phyloP scores from a whole-genome alignment of 108 stramenopile genomes.

The Nitzschia sp. region DNA sequence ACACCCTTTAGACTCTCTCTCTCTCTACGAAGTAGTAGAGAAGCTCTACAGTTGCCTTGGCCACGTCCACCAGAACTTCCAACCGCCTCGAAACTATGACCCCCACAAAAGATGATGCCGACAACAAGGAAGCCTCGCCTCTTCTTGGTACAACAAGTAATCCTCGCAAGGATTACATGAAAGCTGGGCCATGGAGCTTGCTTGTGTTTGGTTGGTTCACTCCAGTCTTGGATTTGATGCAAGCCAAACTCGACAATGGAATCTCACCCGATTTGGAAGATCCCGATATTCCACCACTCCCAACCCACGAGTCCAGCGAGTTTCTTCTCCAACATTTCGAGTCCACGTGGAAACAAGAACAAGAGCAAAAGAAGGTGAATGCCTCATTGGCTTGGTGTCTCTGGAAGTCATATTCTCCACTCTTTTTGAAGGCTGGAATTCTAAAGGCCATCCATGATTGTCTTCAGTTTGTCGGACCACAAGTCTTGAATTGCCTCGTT shows the following conservation, averaged over 20 bases:
- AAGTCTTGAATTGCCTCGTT: slow-evolving; percentile 65
- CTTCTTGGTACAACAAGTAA: slow-evolving; percentile 8
- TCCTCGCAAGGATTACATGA: background rate
- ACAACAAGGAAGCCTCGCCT: background rate
- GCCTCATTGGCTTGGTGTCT: slow-evolving; percentile 46
- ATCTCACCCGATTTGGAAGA: slow-evolving; percentile 24
- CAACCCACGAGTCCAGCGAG: slow-evolving; percentile 41
- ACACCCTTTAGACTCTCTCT: too few species aligned
- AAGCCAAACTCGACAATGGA: slow-evolving; percentile 49
- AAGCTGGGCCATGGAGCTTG: slow-evolving; percentile 11
- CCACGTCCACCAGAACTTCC: too few species aligned
- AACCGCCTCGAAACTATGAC: too few species aligned
- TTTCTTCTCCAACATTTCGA: slow-evolving; percentile 38
- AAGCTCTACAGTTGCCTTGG: too few species aligned
- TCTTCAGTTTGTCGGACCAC: slow-evolving; percentile 72
- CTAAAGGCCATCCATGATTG: slow-evolving; percentile 76
- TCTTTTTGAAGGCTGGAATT: slow-evolving; percentile 57
- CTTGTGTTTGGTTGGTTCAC: slow-evolving; percentile 62
- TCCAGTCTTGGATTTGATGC: slow-evolving; percentile 53
- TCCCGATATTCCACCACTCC: slow-evolving; percentile 51
- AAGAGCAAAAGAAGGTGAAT: slow-evolving; percentile 15
- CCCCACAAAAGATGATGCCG: too few species aligned
- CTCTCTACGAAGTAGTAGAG: too few species aligned
- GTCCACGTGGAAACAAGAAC: slow-evolving; percentile 47
- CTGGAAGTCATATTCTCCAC: slow-evolving; percentile 45